phyloP scores from a whole-genome alignment of 2,329 filamentous ascomycete species.

The Venturia carpophila region DNA sequence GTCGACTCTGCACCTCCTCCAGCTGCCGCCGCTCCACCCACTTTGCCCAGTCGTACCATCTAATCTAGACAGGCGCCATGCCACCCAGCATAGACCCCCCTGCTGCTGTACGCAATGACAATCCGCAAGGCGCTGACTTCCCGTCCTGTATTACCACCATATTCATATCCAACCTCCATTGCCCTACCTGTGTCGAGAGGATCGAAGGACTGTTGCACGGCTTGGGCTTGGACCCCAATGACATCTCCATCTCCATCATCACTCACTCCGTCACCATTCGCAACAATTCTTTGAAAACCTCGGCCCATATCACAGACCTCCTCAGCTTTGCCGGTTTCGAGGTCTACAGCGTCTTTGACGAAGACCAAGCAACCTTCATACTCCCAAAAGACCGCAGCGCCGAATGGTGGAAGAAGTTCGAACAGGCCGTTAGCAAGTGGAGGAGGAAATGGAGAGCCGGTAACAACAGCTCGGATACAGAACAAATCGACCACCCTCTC shows the following conservation, averaged over 20 bases:
- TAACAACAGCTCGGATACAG: slow-evolving; percentile 25
- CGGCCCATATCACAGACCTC: slow-evolving; percentile 36
- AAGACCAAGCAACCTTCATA: slow-evolving; percentile 21
- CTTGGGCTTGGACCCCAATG: slow-evolving; percentile 43
- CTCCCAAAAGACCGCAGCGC: neutral
- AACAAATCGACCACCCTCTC: neutral
- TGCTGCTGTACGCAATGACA: neutral
- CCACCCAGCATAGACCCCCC: neutral
- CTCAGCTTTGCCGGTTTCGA: slow-evolving; percentile 55
- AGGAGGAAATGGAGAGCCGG: slow-evolving; percentile 20
- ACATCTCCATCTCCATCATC: slow-evolving; percentile 63
- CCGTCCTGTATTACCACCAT: slow-evolving; percentile 8
- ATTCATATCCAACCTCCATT: slow-evolving; percentile 68
- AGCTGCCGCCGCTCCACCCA: no score
- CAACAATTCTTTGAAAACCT: slow-evolving; percentile 39
- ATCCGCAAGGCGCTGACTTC: neutral
- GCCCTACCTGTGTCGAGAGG: slow-evolving; percentile 62
- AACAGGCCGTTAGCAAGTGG: slow-evolving; percentile 30
- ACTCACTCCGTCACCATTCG: slow-evolving; percentile 59
- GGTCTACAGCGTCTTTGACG: slow-evolving; percentile 42
- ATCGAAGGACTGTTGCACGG: slow-evolving; percentile 52
- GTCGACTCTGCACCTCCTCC: neutral
- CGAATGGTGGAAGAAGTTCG: slow-evolving; percentile 29
- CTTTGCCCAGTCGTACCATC: slow-evolving; percentile 5
- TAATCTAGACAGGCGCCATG: slow-evolving; percentile 5